Conservation (phyloP, 306 rosid species). For the Vigna mungo region DNA sequence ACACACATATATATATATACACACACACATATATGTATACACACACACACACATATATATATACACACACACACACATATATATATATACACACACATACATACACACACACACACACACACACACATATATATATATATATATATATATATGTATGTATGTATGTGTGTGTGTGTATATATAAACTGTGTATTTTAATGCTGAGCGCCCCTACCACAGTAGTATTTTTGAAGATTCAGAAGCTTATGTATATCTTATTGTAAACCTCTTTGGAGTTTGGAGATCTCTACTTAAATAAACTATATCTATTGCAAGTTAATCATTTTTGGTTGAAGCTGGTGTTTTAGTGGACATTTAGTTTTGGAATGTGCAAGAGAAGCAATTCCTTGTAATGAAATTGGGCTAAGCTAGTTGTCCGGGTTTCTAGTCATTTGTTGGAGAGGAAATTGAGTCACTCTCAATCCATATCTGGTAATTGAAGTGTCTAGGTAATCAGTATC, state of each 20-base stretch:
- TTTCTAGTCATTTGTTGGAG: conserved; percentile 31
- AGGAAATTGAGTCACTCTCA: conserved; percentile 5
- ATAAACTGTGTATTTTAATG: background rate
- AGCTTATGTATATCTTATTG: background rate
- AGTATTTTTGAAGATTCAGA: conserved; percentile 7
- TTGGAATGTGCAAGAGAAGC: conserved; percentile 21
- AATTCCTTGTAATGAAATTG: conserved; percentile 32
- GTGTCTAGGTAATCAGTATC: conserved; percentile 2
- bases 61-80: too few species aligned
- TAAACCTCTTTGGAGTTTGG: too few species aligned
- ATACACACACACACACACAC: too few species aligned
- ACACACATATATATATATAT: too few species aligned
- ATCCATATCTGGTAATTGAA: conserved; percentile 2
- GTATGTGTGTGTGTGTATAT: too few species aligned
- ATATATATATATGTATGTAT: too few species aligned
- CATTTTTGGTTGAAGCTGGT: conserved; percentile 5
- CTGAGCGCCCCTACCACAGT: background rate
- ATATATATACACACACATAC: too few species aligned
- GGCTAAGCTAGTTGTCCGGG: conserved; percentile 8
- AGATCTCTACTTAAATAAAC: too few species aligned
- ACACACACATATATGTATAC: too few species aligned
- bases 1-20: too few species aligned
- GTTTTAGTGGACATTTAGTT: conserved; percentile 11
- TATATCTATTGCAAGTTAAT: background rate
- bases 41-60: too few species aligned